phyloP scores from a whole-genome alignment of 2,329 filamentous ascomycete genomes.

The Rhynchosporium graminicola region DNA sequence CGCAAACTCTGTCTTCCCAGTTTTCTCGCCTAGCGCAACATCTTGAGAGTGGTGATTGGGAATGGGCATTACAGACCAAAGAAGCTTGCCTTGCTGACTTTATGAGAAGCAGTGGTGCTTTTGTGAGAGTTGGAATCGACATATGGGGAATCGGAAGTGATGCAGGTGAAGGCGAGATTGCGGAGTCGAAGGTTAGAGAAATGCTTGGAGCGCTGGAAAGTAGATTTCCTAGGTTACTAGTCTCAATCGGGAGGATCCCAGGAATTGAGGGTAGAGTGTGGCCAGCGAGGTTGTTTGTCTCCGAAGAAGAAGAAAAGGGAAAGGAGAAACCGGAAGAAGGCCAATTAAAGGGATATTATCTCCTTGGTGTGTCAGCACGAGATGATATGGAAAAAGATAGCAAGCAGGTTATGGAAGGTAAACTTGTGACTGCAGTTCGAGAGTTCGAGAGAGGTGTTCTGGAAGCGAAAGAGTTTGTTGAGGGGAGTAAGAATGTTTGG shows the following conservation, averaged over 20 bases:
- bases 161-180: constrained; percentile 9
- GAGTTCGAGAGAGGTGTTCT: constrained; percentile 25
- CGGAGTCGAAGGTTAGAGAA: constrained; percentile 18
- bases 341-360: constrained; percentile 23
- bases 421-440: constrained; percentile 21
- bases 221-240: constrained; percentile 22
- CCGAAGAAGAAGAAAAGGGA: background rate
- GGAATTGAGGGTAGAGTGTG: constrained; percentile 24
- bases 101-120: constrained; percentile 20
- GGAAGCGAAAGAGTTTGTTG: constrained; percentile 21
- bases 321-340: background rate
- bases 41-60: constrained; percentile 18
- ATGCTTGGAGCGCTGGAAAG: constrained; percentile 25
- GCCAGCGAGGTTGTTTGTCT: constrained; percentile 21
- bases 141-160: constrained; percentile 22
- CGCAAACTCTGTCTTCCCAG: constrained; percentile 16
- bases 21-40: constrained; percentile 18
- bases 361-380: constrained; percentile 20
- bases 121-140: constrained; percentile 21
- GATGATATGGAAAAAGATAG: constrained; percentile 17
- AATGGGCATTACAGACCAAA: constrained; percentile 15
- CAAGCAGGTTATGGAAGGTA: constrained; percentile 22
- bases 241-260: constrained; percentile 14
- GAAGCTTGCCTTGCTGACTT: constrained; percentile 17
- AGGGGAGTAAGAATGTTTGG: constrained; percentile 15